phyloP scores from a whole-genome alignment of 306 rosid species.

The Hippophae tibetana region DNA sequence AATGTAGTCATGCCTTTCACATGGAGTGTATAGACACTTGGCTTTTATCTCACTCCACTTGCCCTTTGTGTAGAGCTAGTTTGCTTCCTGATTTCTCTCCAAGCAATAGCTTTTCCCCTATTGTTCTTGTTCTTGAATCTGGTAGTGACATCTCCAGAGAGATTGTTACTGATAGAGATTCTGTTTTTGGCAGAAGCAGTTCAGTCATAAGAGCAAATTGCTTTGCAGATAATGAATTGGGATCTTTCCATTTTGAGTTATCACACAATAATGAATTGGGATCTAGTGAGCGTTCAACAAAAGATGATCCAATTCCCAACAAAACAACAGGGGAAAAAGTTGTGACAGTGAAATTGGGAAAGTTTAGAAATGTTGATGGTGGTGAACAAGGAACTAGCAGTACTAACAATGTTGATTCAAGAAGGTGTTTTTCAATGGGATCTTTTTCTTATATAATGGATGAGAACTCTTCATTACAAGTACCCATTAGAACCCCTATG shows the following conservation, averaged over 20 bases:
- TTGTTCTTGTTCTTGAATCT: conserved; percentile 85
- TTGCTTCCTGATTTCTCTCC: conserved; percentile 59
- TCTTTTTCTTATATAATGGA: conserved; percentile 83
- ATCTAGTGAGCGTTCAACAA: conserved; percentile 28
- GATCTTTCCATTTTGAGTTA: conserved; percentile 22
- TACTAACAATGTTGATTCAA: conserved; percentile 40
- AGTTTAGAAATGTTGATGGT: conserved; percentile 60
- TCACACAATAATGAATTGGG: background rate
- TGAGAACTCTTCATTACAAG: conserved; percentile 54
- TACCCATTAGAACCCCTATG: conserved; percentile 54
- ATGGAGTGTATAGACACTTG: conserved; percentile 87
- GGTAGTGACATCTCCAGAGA: conserved; percentile 77
- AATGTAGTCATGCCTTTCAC: conserved; percentile 95
- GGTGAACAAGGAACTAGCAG: conserved; percentile 35
- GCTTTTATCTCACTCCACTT: conserved; percentile 93
- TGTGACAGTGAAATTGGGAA: conserved; percentile 75
- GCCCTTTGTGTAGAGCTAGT: conserved; percentile 80
- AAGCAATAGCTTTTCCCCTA: conserved; percentile 34
- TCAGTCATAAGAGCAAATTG: conserved; percentile 36
- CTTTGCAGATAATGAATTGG: conserved; percentile 29
- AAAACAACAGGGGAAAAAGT: conserved; percentile 30
- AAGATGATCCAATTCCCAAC: conserved; percentile 22
- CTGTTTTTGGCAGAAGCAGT: conserved; percentile 37
- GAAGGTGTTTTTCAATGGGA: conserved; percentile 97
- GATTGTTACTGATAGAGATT: conserved; percentile 43